phyloP scores from a whole-genome alignment of 2,329 filamentous ascomycete species.

The Claviceps sp. region DNA sequence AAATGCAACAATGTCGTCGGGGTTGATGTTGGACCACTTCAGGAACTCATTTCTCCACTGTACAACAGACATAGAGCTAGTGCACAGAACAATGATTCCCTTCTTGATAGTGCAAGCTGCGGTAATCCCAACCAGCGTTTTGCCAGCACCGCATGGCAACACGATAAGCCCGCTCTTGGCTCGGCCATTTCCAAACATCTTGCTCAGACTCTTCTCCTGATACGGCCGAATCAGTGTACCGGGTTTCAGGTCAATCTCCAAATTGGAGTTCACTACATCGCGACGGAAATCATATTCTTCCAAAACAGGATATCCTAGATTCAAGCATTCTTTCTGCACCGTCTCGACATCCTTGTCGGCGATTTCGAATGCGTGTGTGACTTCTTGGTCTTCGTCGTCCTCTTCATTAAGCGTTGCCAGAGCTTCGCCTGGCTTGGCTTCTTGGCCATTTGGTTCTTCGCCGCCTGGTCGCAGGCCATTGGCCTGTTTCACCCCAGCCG shows the following conservation, averaged over 20 bases:
- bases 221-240: conserved; percentile 86
- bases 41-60: conserved; percentile 96
- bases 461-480: conserved; percentile 21
- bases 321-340: conserved; percentile 80
- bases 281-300: conserved; percentile 97
- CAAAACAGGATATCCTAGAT: conserved; percentile 73
- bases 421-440: conserved; percentile 50
- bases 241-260: conserved; percentile 87
- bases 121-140: conserved; percentile 95
- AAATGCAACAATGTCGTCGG: conserved; percentile 86
- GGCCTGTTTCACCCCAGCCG: conserved; percentile 73
- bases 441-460: conserved; percentile 31
- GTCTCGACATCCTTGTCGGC: conserved; percentile 67
- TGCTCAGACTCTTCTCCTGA: conserved; percentile 93
- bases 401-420: conserved; percentile 66
- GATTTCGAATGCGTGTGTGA: conserved; percentile 90
- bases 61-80: conserved; percentile 92
- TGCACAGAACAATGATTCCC: conserved; percentile 87
- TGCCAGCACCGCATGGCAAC: conserved; percentile 87
- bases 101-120: conserved; percentile 97
- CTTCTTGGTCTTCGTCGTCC: conserved; percentile 76
- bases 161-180: conserved; percentile 97
- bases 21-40: conserved; percentile 93
- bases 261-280: conserved; percentile 74
- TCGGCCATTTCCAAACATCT: conserved; percentile 98